Percentiles rank a stretch among this genome's conserved stretches.
phyloP scores from a whole-genome alignment of 345 rosid genomes.

The Boechera divaricarpa region DNA sequence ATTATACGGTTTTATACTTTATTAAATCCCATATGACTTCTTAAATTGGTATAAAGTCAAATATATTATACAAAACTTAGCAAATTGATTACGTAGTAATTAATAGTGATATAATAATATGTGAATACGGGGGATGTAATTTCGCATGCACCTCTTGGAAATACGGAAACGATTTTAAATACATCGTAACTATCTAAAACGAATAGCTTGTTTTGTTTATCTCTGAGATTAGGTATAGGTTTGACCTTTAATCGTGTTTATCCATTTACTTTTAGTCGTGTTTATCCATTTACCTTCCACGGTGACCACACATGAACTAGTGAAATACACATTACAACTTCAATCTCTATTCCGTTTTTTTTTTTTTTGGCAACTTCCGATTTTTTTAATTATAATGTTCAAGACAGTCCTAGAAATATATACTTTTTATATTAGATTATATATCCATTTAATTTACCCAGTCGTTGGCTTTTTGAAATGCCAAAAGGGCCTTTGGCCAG shows the following conservation, averaged over 20 bases:
- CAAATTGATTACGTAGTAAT: conserved; percentile 9
- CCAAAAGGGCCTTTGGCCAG: conserved; percentile 14
- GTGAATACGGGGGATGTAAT: conserved; percentile 13
- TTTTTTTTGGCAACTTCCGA: neutral
- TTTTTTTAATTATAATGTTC: neutral
- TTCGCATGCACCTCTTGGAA: conserved; percentile 27
- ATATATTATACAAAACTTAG: conserved; percentile 21
- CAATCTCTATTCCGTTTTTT: neutral
- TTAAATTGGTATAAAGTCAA: conserved; percentile 24
- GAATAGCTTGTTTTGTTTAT: neutral
- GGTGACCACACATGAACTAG: neutral
- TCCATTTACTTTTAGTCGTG: conserved; percentile 15
- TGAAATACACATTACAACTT: neutral
- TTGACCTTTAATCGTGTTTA: conserved; percentile 27
- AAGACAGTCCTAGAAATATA: neutral
- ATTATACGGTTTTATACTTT: conserved; percentile 9
- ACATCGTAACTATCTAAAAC: conserved; percentile 3
- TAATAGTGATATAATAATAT: neutral
- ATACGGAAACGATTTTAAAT: neutral
- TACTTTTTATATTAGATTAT: neutral
- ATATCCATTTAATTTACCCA: neutral
- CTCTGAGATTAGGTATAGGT: conserved; percentile 6
- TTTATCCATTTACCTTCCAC: conserved; percentile 17
- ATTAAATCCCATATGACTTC: conserved; percentile 8
- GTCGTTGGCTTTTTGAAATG: conserved; percentile 35